phyloP scores from a whole-genome alignment of 1,284 basidiomycete species.

The Malassezia brasiliensis region DNA sequence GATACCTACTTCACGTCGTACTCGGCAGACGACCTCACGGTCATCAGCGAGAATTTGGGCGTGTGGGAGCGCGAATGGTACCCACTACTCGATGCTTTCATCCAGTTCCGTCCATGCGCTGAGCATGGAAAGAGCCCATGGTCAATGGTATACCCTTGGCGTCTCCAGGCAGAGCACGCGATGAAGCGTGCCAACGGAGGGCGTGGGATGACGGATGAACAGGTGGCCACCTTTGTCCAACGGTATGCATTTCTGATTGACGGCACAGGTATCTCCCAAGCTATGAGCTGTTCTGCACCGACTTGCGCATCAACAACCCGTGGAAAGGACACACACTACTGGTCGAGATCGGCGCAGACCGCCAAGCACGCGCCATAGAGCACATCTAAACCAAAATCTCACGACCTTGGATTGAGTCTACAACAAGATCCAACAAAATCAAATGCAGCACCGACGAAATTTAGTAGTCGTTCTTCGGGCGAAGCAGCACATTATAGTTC shows the following conservation, averaged over 20 bases:
- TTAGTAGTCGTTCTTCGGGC: constrained; percentile 6
- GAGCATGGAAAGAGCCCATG: neutral
- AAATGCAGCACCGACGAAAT: neutral
- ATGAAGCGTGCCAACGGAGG: constrained; percentile 78
- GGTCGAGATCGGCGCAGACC: constrained; percentile 3
- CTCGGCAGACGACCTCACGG: constrained; percentile 53
- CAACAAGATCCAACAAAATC: neutral
- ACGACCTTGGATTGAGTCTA: neutral
- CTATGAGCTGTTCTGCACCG: constrained; percentile 23
- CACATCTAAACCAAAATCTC: neutral
- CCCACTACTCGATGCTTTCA: constrained; percentile 59
- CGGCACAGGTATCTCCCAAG: constrained; percentile 21
- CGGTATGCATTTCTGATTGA: constrained; percentile 8
- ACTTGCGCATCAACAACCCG: neutral
- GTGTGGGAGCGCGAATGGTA: constrained; percentile 60
- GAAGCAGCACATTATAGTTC: constrained; percentile 16
- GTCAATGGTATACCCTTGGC: constrained; percentile 55
- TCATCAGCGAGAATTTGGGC: constrained; percentile 58
- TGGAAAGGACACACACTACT: constrained; percentile 1
- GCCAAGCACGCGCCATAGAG: neutral
- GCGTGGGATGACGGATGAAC: constrained; percentile 70
- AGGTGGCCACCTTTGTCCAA: constrained; percentile 58
- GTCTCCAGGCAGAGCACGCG: constrained; percentile 70
- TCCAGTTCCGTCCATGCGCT: constrained; percentile 52
- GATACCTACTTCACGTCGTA: constrained; percentile 35